These are phyloP conservation scores for Cladosporium colombiae DNA, from an alignment of 2,329 filamentous ascomycete genomes.

Conservation along the genomic window DNA sequence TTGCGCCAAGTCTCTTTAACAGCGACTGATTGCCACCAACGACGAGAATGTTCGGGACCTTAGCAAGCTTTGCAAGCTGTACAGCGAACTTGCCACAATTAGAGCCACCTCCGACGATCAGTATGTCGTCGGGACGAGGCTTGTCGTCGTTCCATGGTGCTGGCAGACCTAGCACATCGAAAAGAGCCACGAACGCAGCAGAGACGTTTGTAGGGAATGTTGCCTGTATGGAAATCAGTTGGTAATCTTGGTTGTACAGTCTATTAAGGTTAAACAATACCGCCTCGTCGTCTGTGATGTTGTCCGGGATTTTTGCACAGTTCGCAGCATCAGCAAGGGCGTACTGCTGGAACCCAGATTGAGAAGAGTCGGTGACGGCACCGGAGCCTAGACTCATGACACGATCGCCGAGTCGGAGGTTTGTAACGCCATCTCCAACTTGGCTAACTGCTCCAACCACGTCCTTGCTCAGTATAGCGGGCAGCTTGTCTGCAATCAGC, in stretches of 20 bases:
- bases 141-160: not conserved
- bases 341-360: slow-evolving; percentile 11
- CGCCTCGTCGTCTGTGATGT: slow-evolving; percentile 12
- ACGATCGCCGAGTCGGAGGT: not conserved
- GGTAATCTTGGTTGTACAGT: not conserved
- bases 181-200: not conserved
- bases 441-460: slow-evolving; percentile 2
- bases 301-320: slow-evolving; percentile 6
- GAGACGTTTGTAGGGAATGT: not conserved
- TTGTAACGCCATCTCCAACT: not conserved
- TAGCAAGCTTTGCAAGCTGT: slow-evolving; percentile 9
- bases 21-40: slow-evolving; percentile 1
- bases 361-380: not conserved
- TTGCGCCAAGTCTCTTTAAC: not conserved
- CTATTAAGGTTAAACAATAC: not conserved
- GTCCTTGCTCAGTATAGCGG: slow-evolving; percentile 10
- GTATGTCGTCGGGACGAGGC: not conserved
- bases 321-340: slow-evolving; percentile 9
- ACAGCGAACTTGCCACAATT: slow-evolving; percentile 13
- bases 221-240: not conserved
- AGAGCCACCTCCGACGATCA: slow-evolving; percentile 14
- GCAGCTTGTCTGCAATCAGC: slow-evolving; percentile 8
- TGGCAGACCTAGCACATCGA: not conserved
- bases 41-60: slow-evolving; percentile 2
- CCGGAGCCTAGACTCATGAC: slow-evolving; percentile 6